Conservation (phyloP, 768 basidiomycete genomes). For the Pulveroboletus ravenelii region DNA sequence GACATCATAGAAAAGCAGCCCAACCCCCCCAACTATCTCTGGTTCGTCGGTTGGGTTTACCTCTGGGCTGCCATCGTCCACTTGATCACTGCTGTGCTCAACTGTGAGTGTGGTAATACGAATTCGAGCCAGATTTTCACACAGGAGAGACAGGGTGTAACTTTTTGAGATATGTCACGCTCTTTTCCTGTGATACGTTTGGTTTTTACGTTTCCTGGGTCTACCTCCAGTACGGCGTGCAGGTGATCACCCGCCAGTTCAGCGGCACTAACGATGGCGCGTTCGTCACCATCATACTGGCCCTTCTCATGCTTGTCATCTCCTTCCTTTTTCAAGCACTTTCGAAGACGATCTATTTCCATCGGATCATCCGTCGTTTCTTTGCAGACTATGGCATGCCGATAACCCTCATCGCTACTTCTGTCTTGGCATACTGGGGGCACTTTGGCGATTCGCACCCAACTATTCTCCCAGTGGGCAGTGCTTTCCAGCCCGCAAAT, state of each 20-base stretch:
- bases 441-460: conserved; percentile 57
- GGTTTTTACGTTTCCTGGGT: conserved; percentile 92
- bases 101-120: conserved; percentile 46
- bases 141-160: conserved; percentile 55
- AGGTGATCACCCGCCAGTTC: conserved; percentile 76
- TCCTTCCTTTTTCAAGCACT: conserved; percentile 71
- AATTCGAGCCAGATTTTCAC: neutral
- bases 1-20: conserved; percentile 57
- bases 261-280: conserved; percentile 39
- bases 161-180: conserved; percentile 80
- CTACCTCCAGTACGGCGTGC: conserved; percentile 85
- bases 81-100: conserved; percentile 74
- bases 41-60: conserved; percentile 91
- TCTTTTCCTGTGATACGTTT: conserved; percentile 89
- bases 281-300: conserved; percentile 65
- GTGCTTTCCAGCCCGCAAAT: conserved; percentile 66
- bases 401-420: conserved; percentile 69
- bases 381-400: conserved; percentile 91
- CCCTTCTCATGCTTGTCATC: conserved; percentile 69
- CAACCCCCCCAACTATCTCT: conserved; percentile 70
- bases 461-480: conserved; percentile 61
- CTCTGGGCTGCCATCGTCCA: conserved; percentile 85
- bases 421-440: conserved; percentile 86
- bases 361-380: conserved; percentile 70
- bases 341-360: conserved; percentile 61